Conservation (phyloP, 106 monocot genomes). For the Dendrobium catenatum region DNA sequence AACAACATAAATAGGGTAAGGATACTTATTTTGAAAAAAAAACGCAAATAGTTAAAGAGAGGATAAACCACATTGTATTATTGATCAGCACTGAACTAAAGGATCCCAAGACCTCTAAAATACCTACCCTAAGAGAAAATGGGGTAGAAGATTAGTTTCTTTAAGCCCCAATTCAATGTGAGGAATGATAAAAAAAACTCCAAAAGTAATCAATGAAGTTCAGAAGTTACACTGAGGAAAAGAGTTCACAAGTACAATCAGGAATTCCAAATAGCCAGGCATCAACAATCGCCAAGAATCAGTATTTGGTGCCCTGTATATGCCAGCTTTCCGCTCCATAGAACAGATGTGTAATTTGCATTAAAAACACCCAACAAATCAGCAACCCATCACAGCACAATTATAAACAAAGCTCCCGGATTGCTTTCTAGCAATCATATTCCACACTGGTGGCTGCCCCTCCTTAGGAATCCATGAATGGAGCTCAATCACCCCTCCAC, state of each 20-base stretch:
- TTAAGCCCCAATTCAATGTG: constrained; percentile 13
- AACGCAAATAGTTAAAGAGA: constrained; percentile 5
- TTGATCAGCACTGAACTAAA: constrained; percentile 11
- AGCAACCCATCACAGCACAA: constrained; percentile 89
- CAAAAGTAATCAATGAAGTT: constrained; percentile 11
- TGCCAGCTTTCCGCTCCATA: constrained; percentile 10
- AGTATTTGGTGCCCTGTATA: constrained; percentile 4
- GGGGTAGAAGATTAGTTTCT: constrained; percentile 5
- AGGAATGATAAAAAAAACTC: constrained; percentile 1
- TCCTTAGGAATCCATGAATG: constrained; percentile 50
- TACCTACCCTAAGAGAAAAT: constrained; percentile 1
- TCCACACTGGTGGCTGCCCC: constrained; percentile 59
- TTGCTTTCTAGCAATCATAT: constrained; percentile 54
- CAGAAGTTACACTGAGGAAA: constrained; percentile 12
- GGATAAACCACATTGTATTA: constrained; percentile 13
- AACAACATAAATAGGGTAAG: background rate
- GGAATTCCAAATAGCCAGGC: constrained; percentile 10
- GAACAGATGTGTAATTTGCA: background rate
- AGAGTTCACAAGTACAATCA: constrained; percentile 2
- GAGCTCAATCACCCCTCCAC: constrained; percentile 51
- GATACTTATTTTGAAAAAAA: background rate
- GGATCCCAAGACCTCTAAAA: constrained; percentile 1
- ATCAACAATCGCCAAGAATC: constrained; percentile 11
- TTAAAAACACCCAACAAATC: constrained; percentile 20
- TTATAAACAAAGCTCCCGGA: constrained; percentile 86